Evolutionary conservation across 805 yeast species (phyloP).

Genomic region (Yamadazyma olivae): DNA sequence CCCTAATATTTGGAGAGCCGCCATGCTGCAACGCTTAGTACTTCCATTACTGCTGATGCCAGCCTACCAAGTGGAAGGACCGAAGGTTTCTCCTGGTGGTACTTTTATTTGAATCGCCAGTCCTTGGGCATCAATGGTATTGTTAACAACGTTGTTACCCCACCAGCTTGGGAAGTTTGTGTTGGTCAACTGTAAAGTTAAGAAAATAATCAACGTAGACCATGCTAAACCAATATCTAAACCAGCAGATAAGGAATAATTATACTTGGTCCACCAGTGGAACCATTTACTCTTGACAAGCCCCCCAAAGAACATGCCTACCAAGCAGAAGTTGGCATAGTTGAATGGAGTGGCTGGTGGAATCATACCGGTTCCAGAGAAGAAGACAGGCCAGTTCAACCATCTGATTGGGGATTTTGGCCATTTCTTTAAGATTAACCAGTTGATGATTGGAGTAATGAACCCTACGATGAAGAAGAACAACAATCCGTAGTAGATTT

Average conservation of each 20-base stretch:
- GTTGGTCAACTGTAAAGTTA: conserved; percentile 20
- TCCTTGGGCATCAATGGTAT: conserved; percentile 29
- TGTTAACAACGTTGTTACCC: conserved; percentile 50
- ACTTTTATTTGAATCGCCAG: conserved; percentile 23
- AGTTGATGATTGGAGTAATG: conserved; percentile 31
- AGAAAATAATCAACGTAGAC: conserved; percentile 37
- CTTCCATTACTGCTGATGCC: too few species aligned
- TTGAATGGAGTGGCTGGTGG: conserved; percentile 78
- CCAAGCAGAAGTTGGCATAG: conserved; percentile 50
- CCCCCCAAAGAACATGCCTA: conserved; percentile 30
- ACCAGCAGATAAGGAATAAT: conserved; percentile 44
- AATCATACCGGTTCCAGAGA: conserved; percentile 50
- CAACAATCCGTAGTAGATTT: conserved; percentile 25
- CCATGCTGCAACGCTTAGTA: too few species aligned
- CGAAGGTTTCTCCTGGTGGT: conserved; percentile 44
- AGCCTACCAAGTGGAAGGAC: conserved; percentile 46
- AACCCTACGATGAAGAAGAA: conserved; percentile 41
- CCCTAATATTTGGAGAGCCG: too few species aligned
- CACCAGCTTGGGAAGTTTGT: conserved; percentile 50
- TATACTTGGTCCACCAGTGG: conserved; percentile 39
- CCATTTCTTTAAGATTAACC: conserved; percentile 41
- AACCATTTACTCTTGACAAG: conserved; percentile 37
- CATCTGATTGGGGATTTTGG: conserved; percentile 23
- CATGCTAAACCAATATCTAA: conserved; percentile 44
- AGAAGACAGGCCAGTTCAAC: conserved; percentile 28